Conservation (phyloP, 805 yeast species). For the Kregervanrija fluxuum region DNA sequence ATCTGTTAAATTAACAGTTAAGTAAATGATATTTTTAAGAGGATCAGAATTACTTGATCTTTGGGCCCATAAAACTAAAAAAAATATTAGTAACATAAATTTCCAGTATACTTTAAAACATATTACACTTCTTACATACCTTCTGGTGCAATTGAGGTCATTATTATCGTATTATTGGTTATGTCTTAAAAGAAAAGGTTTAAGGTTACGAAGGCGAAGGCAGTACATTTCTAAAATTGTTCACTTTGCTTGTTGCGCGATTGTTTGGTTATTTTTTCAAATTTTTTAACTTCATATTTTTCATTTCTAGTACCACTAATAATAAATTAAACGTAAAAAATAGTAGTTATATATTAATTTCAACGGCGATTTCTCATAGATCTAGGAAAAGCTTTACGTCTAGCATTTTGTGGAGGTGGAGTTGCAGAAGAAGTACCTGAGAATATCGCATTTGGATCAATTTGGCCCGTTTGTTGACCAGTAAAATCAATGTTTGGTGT, state of each 20-base stretch:
- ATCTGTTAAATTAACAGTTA: slow-evolving; percentile 71
- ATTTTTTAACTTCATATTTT: too few species aligned
- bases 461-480: slow-evolving; percentile 16
- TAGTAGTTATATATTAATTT: background rate
- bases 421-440: slow-evolving; percentile 17
- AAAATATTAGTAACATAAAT: slow-evolving; percentile 2
- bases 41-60: slow-evolving; percentile 74
- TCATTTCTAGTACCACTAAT: too few species aligned
- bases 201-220: too few species aligned
- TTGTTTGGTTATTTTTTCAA: too few species aligned
- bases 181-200: too few species aligned
- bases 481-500: slow-evolving; percentile 29
- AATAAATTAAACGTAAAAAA: too few species aligned
- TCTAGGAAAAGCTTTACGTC: slow-evolving; percentile 6
- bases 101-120: background rate
- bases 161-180: background rate
- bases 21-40: slow-evolving; percentile 64
- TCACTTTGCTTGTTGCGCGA: too few species aligned
- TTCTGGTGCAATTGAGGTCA: slow-evolving; percentile 26
- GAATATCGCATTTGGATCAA: slow-evolving; percentile 25
- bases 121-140: slow-evolving; percentile 18
- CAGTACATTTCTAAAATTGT: too few species aligned
- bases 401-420: slow-evolving; percentile 12
- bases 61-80: slow-evolving; percentile 86
- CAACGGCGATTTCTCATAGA: slow-evolving; percentile 4